Percentiles rank a stretch among this genome's conserved stretches.
phyloP scores from a whole-genome alignment of 2,329 filamentous ascomycete genomes.

The Ophiostoma sp. region DNA sequence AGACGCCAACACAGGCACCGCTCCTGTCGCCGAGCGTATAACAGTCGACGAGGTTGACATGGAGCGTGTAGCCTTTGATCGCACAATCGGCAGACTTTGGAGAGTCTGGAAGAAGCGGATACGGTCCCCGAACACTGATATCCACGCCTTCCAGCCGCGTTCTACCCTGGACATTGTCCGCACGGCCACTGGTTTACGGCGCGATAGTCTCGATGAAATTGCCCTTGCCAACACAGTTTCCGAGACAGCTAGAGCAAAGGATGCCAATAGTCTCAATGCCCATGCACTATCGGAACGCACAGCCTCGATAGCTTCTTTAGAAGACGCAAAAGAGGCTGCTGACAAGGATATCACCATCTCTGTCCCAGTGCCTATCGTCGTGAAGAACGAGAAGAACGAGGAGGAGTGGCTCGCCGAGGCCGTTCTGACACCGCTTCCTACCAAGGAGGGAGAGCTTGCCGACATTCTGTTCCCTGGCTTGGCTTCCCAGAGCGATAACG shows the following conservation, averaged over 20 bases:
- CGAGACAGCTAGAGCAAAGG: not conserved
- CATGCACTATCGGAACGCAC: not conserved
- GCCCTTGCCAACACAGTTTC: constrained; percentile 38
- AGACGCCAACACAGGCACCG: constrained; percentile 40
- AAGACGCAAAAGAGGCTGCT: not conserved
- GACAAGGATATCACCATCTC: not conserved
- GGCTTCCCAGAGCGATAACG: constrained; percentile 57
- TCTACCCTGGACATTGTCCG: constrained; percentile 42
- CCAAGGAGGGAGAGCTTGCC: constrained; percentile 61
- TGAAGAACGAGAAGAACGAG: constrained; percentile 25
- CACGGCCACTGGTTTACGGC: constrained; percentile 34
- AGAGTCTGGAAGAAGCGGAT: constrained; percentile 88
- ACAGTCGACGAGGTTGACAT: constrained; percentile 88
- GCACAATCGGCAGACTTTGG: constrained; percentile 85
- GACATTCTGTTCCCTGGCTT: constrained; percentile 77
- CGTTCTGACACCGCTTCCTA: constrained; percentile 62
- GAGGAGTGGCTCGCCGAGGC: constrained; percentile 43
- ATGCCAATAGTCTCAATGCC: not conserved
- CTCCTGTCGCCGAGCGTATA: constrained; percentile 57
- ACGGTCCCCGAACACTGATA: constrained; percentile 49
- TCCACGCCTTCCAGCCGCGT: constrained; percentile 42
- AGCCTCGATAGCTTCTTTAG: not conserved
- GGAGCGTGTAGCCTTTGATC: constrained; percentile 85
- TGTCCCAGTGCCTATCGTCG: not conserved
- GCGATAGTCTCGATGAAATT: constrained; percentile 37